Base-by-base conservation (phyloP, 176 grass and related monocot species). In the Oropetium thomaeum region DNA sequence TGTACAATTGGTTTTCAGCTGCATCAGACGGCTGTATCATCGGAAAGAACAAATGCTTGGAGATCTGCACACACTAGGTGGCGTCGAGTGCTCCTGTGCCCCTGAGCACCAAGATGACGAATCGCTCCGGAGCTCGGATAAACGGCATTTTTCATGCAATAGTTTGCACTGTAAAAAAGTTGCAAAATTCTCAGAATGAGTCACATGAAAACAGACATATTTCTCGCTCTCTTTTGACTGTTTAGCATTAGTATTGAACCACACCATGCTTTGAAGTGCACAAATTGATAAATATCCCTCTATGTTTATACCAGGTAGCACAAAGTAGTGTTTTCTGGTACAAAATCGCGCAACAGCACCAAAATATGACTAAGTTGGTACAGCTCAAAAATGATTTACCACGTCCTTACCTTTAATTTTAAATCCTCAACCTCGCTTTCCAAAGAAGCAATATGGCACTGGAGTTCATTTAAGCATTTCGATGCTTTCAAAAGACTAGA, bases 391-490 rank as follows among this genome's bases (percentile, higher is more conserved):
- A 35, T 45, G 35, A 5, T 39, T 31, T 58, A 35, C 11, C 5
- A 12, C 7, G 3, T 47, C 62, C 49, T 84, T 66, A 92, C 95
- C 95, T 92, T 88, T 26, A 94, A 62, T 73, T 86, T 89, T 39
- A 98, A 70, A 78, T 92, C 88, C 28, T 88, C 73, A 47, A 87
- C 67, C 74, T 89, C 84, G 45, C 54, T 64, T 76, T 97, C 84
- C 66, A 97, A 73, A 15, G 71, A 92, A 64, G 57, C 79, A 59
- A 93, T 93, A 34, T 22, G 84, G 29, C 65, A 64, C 43, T 87
- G 85, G 59, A 98, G 69, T 74, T 74, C 77, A 81, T 87, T 73
- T 41, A 94, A 71, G 57, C 88, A 87, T 38, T 86, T 84, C 72
- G 87, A 39, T 69, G 95, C 86, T 86, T 85, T 80, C 68, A 78